Conservation (phyloP, 164 flowering plant genomes). For the Piper longum region DNA sequence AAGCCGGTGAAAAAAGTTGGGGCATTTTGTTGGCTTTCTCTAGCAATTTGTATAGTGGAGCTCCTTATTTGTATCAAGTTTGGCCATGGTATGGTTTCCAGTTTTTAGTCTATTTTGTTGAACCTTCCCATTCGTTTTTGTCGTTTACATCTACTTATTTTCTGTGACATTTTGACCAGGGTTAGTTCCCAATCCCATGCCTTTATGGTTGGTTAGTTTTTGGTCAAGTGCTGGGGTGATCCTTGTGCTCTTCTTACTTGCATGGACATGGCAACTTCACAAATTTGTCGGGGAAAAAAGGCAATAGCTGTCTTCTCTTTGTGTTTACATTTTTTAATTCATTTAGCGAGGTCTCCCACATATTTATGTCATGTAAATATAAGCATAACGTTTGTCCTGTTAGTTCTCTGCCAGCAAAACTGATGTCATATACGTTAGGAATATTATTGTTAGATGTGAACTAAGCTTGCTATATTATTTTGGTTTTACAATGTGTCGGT, state of each 20-base stretch:
- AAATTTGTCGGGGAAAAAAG: conserved; percentile 39
- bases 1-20: conserved; percentile 71
- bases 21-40: conserved; percentile 89
- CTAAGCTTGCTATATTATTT: too few relatives aligned
- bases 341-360: conserved; percentile 9
- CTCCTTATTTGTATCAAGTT: conserved; percentile 96
- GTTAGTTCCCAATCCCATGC: conserved; percentile 75
- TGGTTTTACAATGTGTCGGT: neutral
- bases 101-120: too few relatives aligned
- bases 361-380: conserved; percentile 37
- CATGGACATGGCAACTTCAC: conserved; percentile 81
- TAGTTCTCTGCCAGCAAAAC: conserved; percentile 11
- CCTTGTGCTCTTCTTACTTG: conserved; percentile 33
- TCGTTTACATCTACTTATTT: neutral
- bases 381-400: conserved; percentile 14
- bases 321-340: neutral
- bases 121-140: neutral
- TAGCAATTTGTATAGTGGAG: conserved; percentile 92
- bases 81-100: conserved; percentile 60
- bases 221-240: conserved; percentile 46
- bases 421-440: too few relatives aligned
- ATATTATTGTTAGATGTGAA: too few relatives aligned
- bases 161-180: conserved; percentile 26
- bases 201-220: conserved; percentile 57
- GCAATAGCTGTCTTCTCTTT: conserved; percentile 18